Conservation (phyloP, 306 rosid genomes). For the Pterocarpus macrocarpus region DNA sequence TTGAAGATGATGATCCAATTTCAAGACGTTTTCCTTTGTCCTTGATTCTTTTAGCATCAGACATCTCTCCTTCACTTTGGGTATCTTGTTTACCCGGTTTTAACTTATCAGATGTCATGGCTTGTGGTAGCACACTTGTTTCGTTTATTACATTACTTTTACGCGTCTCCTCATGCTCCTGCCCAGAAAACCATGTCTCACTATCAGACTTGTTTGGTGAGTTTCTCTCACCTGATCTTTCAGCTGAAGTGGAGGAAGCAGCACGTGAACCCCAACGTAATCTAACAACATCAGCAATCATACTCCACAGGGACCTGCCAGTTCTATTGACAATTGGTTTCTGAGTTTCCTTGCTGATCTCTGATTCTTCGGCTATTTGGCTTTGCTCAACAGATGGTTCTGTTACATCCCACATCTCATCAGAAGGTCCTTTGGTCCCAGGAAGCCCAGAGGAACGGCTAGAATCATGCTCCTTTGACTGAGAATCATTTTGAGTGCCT, state of each 20-base stretch:
- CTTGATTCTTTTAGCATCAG: constrained; percentile 47
- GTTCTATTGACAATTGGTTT: constrained; percentile 68
- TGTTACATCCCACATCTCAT: constrained; percentile 79
- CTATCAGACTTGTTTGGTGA: constrained; percentile 73
- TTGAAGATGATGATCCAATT: constrained; percentile 61
- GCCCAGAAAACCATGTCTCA: constrained; percentile 81
- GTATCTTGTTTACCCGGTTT: constrained; percentile 43
- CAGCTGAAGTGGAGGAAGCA: constrained; percentile 62
- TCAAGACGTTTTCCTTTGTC: constrained; percentile 60
- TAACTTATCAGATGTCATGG: constrained; percentile 54
- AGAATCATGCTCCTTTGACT: constrained; percentile 54
- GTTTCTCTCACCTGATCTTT: constrained; percentile 63
- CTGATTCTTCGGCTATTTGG: constrained; percentile 56
- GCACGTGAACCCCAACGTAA: constrained; percentile 73
- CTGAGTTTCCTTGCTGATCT: constrained; percentile 50
- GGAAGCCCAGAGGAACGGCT: constrained; percentile 65
- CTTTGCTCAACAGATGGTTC: constrained; percentile 58
- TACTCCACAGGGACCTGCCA: constrained; percentile 80
- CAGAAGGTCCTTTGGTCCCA: constrained; percentile 80
- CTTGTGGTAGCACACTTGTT: constrained; percentile 52
- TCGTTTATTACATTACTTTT: constrained; percentile 53
- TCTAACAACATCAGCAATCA: constrained; percentile 68
- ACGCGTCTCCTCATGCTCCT: constrained; percentile 68
- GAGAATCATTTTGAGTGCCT: constrained; percentile 53
- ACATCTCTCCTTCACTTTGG: constrained; percentile 56